Conservation (phyloP, 768 basidiomycete genomes). For the Leucosporidium scottii region DNA sequence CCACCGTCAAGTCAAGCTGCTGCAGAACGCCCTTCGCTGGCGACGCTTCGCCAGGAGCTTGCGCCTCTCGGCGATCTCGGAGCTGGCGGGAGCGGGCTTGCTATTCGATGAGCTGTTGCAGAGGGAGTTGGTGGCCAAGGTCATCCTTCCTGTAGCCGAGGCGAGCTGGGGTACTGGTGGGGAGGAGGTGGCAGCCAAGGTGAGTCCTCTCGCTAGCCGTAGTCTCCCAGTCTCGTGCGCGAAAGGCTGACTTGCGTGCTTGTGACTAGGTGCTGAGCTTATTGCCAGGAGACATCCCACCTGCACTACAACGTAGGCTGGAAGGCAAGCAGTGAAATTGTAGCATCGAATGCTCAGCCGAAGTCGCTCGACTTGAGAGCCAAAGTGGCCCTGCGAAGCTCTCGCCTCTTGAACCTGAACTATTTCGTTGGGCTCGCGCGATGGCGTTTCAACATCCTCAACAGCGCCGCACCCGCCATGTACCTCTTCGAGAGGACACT, state of each 20-base stretch:
- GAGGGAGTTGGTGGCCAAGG: constrained; percentile 41
- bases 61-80: constrained; percentile 19
- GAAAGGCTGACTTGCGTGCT: not conserved
- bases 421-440: not conserved
- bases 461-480: constrained; percentile 1
- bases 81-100: constrained; percentile 29
- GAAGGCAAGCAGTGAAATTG: constrained; percentile 9
- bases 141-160: constrained; percentile 41
- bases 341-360: not conserved
- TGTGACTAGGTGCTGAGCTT: constrained; percentile 7
- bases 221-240: not conserved
- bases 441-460: constrained; percentile 4
- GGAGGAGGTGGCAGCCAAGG: constrained; percentile 40
- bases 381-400: not conserved
- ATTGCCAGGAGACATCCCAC: constrained; percentile 20
- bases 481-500: not conserved
- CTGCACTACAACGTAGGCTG: constrained; percentile 19
- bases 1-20: constrained; percentile 40
- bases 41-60: constrained; percentile 36
- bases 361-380: not conserved
- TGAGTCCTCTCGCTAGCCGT: constrained; percentile 24
- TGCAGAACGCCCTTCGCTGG: constrained; percentile 42
- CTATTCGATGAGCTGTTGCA: constrained; percentile 35
- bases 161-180: constrained; percentile 45
- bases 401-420: not conserved